Percentiles rank a stretch among this genome's conserved stretches.
Conservation (phyloP, 2,329 filamentous ascomycete genomes). For the Beauveria sp. region DNA sequence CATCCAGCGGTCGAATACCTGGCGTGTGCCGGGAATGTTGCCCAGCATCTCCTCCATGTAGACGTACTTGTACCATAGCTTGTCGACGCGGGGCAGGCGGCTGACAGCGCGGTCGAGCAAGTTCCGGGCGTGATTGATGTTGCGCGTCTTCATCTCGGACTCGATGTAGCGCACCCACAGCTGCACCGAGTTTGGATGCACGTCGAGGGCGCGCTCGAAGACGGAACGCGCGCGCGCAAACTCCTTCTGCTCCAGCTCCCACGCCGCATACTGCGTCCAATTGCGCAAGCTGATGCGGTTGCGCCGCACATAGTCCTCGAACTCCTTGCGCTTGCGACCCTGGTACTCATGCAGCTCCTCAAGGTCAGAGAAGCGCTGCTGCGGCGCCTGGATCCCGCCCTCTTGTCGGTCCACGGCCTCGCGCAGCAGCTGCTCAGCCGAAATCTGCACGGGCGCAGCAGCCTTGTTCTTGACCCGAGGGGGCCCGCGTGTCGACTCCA, state of each 20-base stretch:
- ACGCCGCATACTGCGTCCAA: constrained; percentile 96
- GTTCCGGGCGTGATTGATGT: constrained; percentile 96
- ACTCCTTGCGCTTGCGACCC: constrained; percentile 90
- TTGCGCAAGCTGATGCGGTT: constrained; percentile 97
- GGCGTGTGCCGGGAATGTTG: constrained; percentile 83
- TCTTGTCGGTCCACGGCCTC: constrained; percentile 97
- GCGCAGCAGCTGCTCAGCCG: constrained; percentile 90
- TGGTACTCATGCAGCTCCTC: constrained; percentile 98
- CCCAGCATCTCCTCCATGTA: constrained; percentile 98
- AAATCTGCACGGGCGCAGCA: constrained; percentile 82
- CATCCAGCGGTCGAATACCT: constrained; percentile 98
- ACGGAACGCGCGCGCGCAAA: constrained; percentile 84
- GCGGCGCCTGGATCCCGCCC: constrained; percentile 76
- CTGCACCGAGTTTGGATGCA: constrained; percentile 76
- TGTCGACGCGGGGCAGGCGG: constrained; percentile 82
- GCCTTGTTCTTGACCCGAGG: constrained; percentile 99
- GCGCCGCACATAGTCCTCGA: constrained; percentile 94
- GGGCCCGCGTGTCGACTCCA: constrained; percentile 87
- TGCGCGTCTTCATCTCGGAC: constrained; percentile 84
- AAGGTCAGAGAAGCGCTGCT: constrained; percentile 89
- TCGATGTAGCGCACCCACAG: constrained; percentile 94
- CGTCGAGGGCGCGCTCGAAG: constrained; percentile 91
- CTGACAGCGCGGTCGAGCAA: constrained; percentile 91
- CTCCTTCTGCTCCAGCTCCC: constrained; percentile 98
- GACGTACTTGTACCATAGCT: constrained; percentile 98